Percentiles rank a stretch among this genome's conserved stretches.
Evolutionary conservation across 805 yeast species (phyloP).

Genomic region (Metschnikowia proteae): DNA sequence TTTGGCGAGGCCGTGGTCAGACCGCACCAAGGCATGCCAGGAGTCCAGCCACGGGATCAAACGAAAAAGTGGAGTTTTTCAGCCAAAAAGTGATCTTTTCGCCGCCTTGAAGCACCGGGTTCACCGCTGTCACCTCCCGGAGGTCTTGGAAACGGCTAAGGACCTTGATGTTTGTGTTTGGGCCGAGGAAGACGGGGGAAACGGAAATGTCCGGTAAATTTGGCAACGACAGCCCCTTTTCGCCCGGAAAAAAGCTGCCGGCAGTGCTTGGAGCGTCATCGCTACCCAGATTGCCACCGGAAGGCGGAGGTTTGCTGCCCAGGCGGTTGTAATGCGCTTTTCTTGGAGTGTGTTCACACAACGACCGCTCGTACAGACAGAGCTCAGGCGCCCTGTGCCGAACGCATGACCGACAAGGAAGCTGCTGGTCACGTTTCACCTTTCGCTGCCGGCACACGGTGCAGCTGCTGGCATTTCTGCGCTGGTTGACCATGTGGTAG

Average conservation of each 20-base stretch:
- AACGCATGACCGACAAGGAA: constrained; percentile 17
- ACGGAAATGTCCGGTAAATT: background rate
- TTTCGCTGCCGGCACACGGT: constrained; percentile 13
- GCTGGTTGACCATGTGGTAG: constrained; percentile 1
- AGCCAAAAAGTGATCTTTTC: constrained; percentile 12
- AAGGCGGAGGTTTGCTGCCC: no score
- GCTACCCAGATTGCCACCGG: no score
- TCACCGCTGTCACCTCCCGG: constrained; percentile 12
- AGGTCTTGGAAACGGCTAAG: constrained; percentile 4
- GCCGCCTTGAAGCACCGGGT: constrained; percentile 9
- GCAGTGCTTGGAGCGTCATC: no score
- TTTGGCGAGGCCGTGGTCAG: constrained; percentile 16
- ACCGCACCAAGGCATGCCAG: constrained; percentile 15
- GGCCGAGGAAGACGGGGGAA: constrained; percentile 8
- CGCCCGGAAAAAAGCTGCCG: background rate
- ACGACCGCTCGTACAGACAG: constrained; percentile 11
- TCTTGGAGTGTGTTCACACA: background rate
- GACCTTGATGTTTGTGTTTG: constrained; percentile 7
- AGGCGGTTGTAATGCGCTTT: background rate
- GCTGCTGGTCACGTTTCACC: constrained; percentile 16
- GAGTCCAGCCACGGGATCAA: constrained; percentile 12
- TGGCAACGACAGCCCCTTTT: background rate
- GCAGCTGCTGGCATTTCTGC: constrained; percentile 5
- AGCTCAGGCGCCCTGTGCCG: constrained; percentile 12
- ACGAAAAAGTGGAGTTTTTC: constrained; percentile 10